A percentile compares a stretch with the other conserved stretches of the same genome.
Evolutionary conservation across 371 early-diverging fungal genomes (phyloP).

Genomic region (Mortierella sp.): DNA sequence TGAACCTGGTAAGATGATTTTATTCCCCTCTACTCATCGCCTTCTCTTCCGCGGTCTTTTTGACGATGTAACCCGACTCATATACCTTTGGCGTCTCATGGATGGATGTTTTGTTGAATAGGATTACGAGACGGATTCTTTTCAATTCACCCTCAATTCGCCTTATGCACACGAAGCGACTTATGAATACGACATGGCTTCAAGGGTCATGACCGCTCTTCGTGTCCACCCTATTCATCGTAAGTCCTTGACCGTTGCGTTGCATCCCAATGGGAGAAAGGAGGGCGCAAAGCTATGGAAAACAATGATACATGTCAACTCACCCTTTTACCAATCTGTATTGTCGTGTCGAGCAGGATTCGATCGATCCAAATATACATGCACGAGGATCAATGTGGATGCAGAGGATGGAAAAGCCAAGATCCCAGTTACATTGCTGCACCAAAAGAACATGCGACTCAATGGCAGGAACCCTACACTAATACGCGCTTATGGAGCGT

Average conservation of each 20-base stretch:
- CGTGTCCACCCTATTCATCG: conserved; percentile 64
- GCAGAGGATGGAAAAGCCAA: conserved; percentile 57
- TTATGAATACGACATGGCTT: conserved; percentile 75
- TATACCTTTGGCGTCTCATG: conserved; percentile 7
- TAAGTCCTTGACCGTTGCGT: conserved; percentile 25
- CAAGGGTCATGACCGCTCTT: conserved; percentile 57
- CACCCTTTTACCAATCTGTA: background rate
- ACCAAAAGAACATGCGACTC: conserved; percentile 59
- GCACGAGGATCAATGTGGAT: conserved; percentile 63
- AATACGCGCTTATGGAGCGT: conserved; percentile 87
- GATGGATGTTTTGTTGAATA: conserved; percentile 21
- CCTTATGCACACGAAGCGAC: conserved; percentile 78
- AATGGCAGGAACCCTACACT: conserved; percentile 76
- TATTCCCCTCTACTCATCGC: background rate
- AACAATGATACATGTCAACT: background rate
- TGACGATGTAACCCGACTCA: background rate
- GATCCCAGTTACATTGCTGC: conserved; percentile 79
- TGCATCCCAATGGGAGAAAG: no score
- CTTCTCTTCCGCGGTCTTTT: background rate
- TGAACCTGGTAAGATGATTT: conserved; percentile 63
- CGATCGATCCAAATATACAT: conserved; percentile 60
- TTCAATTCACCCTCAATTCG: conserved; percentile 74
- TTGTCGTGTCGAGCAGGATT: no score
- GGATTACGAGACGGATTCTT: conserved; percentile 74
- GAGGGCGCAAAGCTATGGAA: background rate